Conservation (phyloP, 2,329 filamentous ascomycete species). For the Parascedosporium putredinis region DNA sequence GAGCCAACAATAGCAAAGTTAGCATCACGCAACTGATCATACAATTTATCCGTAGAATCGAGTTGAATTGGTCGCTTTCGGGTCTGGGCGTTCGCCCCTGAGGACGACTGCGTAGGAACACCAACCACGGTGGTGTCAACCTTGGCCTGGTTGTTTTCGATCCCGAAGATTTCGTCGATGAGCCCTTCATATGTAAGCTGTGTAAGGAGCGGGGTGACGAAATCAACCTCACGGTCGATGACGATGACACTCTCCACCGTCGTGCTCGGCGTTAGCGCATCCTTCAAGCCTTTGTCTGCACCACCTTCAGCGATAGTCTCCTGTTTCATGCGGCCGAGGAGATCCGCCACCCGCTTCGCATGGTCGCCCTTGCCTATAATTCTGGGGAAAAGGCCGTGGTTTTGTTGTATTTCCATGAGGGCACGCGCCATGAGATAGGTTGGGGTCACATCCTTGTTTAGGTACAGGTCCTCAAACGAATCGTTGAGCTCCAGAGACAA, state of each 20-base stretch:
- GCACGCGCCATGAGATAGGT: slow-evolving; percentile 82
- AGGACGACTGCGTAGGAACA: slow-evolving; percentile 50
- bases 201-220: slow-evolving; percentile 82
- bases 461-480: slow-evolving; percentile 76
- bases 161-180: slow-evolving; percentile 86
- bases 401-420: slow-evolving; percentile 86
- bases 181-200: slow-evolving; percentile 95
- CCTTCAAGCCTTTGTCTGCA: slow-evolving; percentile 46
- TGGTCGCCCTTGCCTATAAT: slow-evolving; percentile 95
- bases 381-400: slow-evolving; percentile 85
- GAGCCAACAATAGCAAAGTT: slow-evolving; percentile 94
- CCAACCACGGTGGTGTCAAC: slow-evolving; percentile 86
- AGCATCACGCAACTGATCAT: slow-evolving; percentile 74
- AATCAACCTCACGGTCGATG: slow-evolving; percentile 90
- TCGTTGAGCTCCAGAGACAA: slow-evolving; percentile 84
- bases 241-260: slow-evolving; percentile 86
- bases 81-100: slow-evolving; percentile 42
- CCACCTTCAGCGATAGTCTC: slow-evolving; percentile 76
- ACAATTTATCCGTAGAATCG: slow-evolving; percentile 82
- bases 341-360: slow-evolving; percentile 76
- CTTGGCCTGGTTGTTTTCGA: slow-evolving; percentile 86
- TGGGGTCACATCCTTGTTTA: slow-evolving; percentile 84
- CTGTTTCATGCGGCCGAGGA: slow-evolving; percentile 82
- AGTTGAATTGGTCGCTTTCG: slow-evolving; percentile 80
- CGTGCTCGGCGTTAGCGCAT: slow-evolving; percentile 73